These are phyloP conservation scores for Citeromyces siamensis DNA, from an alignment of 1,139 yeast genomes.

Conservation along the genomic window DNA sequence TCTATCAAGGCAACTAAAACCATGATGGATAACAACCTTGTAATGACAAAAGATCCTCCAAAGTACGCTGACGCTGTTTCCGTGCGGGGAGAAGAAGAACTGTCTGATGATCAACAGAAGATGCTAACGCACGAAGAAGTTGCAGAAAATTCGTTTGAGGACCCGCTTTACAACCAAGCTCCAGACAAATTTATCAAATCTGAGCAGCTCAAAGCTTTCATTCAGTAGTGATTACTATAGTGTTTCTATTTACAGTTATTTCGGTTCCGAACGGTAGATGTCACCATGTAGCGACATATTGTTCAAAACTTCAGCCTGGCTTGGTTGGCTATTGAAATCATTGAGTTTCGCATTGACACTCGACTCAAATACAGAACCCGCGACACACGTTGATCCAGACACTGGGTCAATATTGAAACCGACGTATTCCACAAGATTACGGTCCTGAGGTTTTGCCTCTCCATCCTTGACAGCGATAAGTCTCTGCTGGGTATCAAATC, in stretches of 20 bases:
- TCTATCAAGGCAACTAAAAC: constrained; percentile 1
- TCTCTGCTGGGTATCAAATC: constrained; percentile 63
- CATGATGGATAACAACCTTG: neutral
- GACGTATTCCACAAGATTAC: constrained; percentile 58
- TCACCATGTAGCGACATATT: constrained; percentile 39
- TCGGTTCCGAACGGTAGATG: constrained; percentile 30
- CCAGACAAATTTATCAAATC: no score
- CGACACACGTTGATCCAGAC: constrained; percentile 49
- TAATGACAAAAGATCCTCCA: constrained; percentile 1
- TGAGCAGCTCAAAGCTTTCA: no score
- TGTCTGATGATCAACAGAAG: neutral
- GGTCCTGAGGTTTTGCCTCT: constrained; percentile 31
- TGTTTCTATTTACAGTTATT: no score
- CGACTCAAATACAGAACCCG: constrained; percentile 76
- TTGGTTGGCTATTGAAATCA: constrained; percentile 16
- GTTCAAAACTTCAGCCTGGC: constrained; percentile 24
- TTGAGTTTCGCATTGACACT: constrained; percentile 21
- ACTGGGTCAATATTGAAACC: constrained; percentile 71
- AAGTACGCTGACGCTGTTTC: constrained; percentile 1
- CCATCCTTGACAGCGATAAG: constrained; percentile 37
- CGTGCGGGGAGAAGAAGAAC: neutral
- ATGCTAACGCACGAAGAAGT: neutral
- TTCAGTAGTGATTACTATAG: no score
- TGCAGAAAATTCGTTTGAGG: no score
- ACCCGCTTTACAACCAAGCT: no score